Percentiles rank a stretch among this genome's conserved stretches.
These are phyloP conservation scores for Hepatocystis sp. DNA, from an alignment of 169 alveolate genomes.

Conservation along the genomic window DNA sequence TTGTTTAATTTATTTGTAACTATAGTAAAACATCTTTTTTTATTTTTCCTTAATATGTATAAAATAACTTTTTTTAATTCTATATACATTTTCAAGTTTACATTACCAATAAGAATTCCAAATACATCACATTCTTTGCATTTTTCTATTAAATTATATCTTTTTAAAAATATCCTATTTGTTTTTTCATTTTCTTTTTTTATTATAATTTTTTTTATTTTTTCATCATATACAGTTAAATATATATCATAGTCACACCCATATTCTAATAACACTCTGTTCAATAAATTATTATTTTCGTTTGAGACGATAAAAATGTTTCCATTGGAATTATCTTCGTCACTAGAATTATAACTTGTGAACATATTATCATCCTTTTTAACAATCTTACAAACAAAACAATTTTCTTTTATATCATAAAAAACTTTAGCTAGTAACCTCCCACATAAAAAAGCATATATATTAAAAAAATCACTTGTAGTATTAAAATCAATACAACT, in stretches of 20 bases:
- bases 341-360: no score
- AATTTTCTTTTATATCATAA: neutral
- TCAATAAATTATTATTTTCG: slow-evolving; percentile 9
- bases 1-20: slow-evolving; percentile 81
- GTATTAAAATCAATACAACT: slow-evolving; percentile 14
- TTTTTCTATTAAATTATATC: slow-evolving; percentile 80
- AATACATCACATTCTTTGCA: slow-evolving; percentile 58
- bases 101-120: slow-evolving; percentile 78
- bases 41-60: slow-evolving; percentile 55
- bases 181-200: slow-evolving; percentile 1
- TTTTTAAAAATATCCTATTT: slow-evolving; percentile 48
- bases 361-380: slow-evolving; percentile 1
- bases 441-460: slow-evolving; percentile 52
- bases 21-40: slow-evolving; percentile 71
- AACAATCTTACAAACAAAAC: slow-evolving; percentile 29
- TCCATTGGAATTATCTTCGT: neutral
- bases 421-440: slow-evolving; percentile 26
- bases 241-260: slow-evolving; percentile 8
- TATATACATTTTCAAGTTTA: slow-evolving; percentile 36
- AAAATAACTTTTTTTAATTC: slow-evolving; percentile 61
- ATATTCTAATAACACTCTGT: slow-evolving; percentile 31
- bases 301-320: slow-evolving; percentile 22
- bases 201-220: neutral
- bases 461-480: neutral
- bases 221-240: neutral